Evolutionary conservation across 202 grass and related monocot species (phyloP), one percentile per base, ranked within the genome.

Genomic region (Dendrocalamus latiflorus): DNA sequence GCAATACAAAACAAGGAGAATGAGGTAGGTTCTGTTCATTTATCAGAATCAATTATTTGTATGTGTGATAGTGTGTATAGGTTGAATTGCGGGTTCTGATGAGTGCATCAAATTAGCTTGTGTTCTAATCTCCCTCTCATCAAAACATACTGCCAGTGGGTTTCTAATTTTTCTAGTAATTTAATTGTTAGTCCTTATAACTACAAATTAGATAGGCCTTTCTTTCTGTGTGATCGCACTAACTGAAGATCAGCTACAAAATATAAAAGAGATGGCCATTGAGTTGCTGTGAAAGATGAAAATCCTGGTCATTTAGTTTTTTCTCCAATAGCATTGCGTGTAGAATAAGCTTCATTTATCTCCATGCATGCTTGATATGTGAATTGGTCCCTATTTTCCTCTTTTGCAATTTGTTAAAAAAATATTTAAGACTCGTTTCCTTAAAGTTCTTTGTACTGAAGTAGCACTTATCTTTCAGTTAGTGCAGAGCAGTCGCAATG

Each of bases 401-500:
- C 33, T 20, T 17, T 25, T 44, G 1, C 58, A 67, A 4, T 76
- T 79, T 68, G 4, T 25, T 16, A 4, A 8, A 45, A n/a, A 53
- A 42, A 20, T 37, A 28, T 1, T 34, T 34, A 70, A 38, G 17
- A 8, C 62, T 56, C 67, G 4, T 51, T 79, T 50, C 3, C 24
- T 13, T 8, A 14, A 17, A 81, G 5, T 39, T 87, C 2, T 10
- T 55, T 72, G 59, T 61, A 68, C 28, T 89, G 71, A 94, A 77
- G 28, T 75, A 43, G 18, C 22, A 57, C 15, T 68, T 68, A 28
- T 85, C 41, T 86, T 93, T 85, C 85, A 98, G 93, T 72, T 92
- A 62, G 87, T 96, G 22, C 89, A 89, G 65, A 99, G 89, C 64
- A 99, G 89, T 78, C 91, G 86, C 42, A 91, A 92, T 37, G 93